Conservation (phyloP, 2,329 filamentous ascomycete species). For the Coniochaeta sp. region DNA sequence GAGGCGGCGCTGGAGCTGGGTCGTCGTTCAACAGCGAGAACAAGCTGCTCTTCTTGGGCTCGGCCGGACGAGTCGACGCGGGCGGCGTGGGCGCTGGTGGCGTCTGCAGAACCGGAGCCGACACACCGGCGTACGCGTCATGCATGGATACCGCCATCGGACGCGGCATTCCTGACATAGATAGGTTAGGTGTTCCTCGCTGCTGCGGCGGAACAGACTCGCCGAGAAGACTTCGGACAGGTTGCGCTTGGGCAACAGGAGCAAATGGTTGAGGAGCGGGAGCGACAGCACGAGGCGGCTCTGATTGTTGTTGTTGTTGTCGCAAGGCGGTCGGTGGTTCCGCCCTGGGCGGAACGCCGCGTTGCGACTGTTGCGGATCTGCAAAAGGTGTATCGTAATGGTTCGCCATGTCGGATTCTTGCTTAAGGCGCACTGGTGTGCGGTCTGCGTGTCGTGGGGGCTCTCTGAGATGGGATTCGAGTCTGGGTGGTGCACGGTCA, state of each 20-base stretch:
- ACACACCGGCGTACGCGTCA: slow-evolving; percentile 11
- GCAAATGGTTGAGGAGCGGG: slow-evolving; percentile 24
- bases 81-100: slow-evolving; percentile 29
- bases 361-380: slow-evolving; percentile 28
- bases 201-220: slow-evolving; percentile 27
- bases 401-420: slow-evolving; percentile 39
- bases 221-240: slow-evolving; percentile 17
- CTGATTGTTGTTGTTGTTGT: slow-evolving; percentile 26
- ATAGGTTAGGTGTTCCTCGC: slow-evolving; percentile 28
- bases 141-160: slow-evolving; percentile 19
- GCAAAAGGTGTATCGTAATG: slow-evolving; percentile 35
- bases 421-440: slow-evolving; percentile 33
- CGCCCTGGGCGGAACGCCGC: slow-evolving; percentile 27
- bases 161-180: slow-evolving; percentile 29
- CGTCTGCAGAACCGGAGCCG: slow-evolving; percentile 8
- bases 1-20: slow-evolving; percentile 37
- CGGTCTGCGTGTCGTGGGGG: slow-evolving; percentile 15
- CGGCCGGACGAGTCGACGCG: slow-evolving; percentile 31
- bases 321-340: slow-evolving; percentile 32
- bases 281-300: slow-evolving; percentile 30
- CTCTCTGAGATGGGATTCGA: slow-evolving; percentile 18
- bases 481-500: slow-evolving; percentile 10
- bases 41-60: slow-evolving; percentile 55
- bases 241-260: slow-evolving; percentile 25
- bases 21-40: slow-evolving; percentile 59